Evolutionary conservation across 768 basidiomycete species (phyloP).

Genomic region (Guyanaporus albipodus): DNA sequence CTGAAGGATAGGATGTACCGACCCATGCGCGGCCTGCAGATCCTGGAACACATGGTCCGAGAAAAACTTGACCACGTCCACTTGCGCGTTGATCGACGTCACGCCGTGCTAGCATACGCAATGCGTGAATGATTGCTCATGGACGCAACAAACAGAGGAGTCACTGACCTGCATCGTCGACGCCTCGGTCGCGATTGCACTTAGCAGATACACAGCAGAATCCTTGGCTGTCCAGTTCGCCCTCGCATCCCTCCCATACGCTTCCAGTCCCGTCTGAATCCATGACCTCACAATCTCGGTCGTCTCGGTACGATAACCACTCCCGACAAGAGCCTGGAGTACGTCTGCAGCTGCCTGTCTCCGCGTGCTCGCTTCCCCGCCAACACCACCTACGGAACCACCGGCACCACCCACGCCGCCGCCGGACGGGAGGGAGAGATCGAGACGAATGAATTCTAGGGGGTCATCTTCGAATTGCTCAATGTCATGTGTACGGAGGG

Average conservation of each 20-base stretch:
- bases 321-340: conserved; percentile 82
- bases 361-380: conserved; percentile 76
- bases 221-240: conserved; percentile 90
- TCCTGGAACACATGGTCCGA: conserved; percentile 88
- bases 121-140: neutral
- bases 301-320: conserved; percentile 78
- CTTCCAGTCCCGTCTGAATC: conserved; percentile 68
- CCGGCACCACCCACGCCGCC: conserved; percentile 35
- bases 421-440: conserved; percentile 63
- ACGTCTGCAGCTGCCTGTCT: conserved; percentile 94
- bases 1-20: conserved; percentile 85
- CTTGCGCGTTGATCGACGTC: conserved; percentile 85
- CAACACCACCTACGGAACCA: conserved; percentile 32
- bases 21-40: conserved; percentile 62
- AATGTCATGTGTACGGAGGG: conserved; percentile 80
- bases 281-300: conserved; percentile 85
- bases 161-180: conserved; percentile 76
- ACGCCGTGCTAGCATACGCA: conserved; percentile 78
- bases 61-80: conserved; percentile 96
- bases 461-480: conserved; percentile 98
- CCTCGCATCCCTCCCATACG: conserved; percentile 59
- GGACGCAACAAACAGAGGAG: neutral
- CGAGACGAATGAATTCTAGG: conserved; percentile 87
- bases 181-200: conserved; percentile 89
- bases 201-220: conserved; percentile 87